Conservation (phyloP, 306 rosid species). For the Prunus persica region DNA sequence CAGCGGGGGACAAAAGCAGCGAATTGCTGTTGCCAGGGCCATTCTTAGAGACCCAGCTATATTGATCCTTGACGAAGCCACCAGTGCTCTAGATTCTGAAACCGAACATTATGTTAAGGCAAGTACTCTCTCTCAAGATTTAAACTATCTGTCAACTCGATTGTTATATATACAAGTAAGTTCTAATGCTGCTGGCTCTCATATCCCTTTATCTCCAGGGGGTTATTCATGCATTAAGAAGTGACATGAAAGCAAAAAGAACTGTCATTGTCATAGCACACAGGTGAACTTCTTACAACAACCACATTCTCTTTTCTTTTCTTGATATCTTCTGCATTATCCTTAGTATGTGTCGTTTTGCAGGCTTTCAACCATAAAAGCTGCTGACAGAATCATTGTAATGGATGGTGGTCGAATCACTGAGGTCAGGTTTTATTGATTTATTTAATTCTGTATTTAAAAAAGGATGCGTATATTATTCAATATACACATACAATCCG, state of each 20-base stretch:
- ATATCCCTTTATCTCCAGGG: conserved; percentile 23
- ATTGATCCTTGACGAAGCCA: conserved; percentile 49
- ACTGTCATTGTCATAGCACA: conserved; percentile 45
- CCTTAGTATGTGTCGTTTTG: background rate
- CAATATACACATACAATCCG: background rate
- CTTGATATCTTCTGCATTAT: background rate
- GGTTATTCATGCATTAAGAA: conserved; percentile 26
- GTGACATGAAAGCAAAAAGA: conserved; percentile 27
- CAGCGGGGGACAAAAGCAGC: conserved; percentile 54
- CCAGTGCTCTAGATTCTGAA: conserved; percentile 52
- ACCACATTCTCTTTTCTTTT: background rate
- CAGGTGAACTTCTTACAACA: conserved; percentile 20
- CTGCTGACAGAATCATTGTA: conserved; percentile 47
- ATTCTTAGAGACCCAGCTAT: conserved; percentile 50
- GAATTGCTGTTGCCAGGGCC: conserved; percentile 52
- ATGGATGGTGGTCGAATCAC: conserved; percentile 40
- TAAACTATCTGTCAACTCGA: too few relatives aligned
- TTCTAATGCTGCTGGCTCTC: background rate
- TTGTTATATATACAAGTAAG: background rate
- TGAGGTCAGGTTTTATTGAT: conserved; percentile 30
- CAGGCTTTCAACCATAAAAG: conserved; percentile 43
- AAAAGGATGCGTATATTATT: background rate
- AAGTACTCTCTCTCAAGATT: background rate
- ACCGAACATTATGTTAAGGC: conserved; percentile 39
- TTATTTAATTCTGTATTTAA: background rate